Percentiles rank a stretch among this genome's conserved stretches.
Evolutionary conservation across 1,139 yeast species (phyloP).

Genomic region (Nematodospora anomalae): DNA sequence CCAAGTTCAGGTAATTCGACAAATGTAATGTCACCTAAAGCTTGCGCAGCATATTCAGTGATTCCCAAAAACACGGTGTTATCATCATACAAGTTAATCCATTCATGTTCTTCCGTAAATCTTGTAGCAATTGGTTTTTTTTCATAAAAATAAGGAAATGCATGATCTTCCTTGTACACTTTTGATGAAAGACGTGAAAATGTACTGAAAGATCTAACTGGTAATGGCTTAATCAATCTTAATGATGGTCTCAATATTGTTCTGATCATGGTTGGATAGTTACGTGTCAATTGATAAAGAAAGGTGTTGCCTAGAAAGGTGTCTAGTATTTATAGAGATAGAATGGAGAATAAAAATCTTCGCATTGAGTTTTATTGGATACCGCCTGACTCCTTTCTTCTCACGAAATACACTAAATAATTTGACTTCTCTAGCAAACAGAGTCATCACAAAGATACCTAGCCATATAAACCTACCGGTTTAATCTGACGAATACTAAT

Average conservation of each 20-base stretch:
- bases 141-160: slow-evolving; percentile 45
- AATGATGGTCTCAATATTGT: slow-evolving; percentile 15
- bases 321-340: neutral
- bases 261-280: slow-evolving; percentile 12
- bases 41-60: slow-evolving; percentile 93
- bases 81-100: slow-evolving; percentile 86
- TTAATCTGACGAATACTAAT: neutral
- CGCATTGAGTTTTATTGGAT: neutral
- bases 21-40: slow-evolving; percentile 96
- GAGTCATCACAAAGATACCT: no score
- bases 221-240: slow-evolving; percentile 6
- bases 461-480: neutral
- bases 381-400: neutral
- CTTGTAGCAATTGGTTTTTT: slow-evolving; percentile 55
- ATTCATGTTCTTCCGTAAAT: slow-evolving; percentile 92
- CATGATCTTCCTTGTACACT: slow-evolving; percentile 53
- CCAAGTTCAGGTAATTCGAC: slow-evolving; percentile 87
- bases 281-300: neutral
- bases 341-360: neutral
- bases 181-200: slow-evolving; percentile 22
- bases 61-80: slow-evolving; percentile 86
- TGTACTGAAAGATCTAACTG: slow-evolving; percentile 9
- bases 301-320: neutral
- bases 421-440: neutral
- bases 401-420: no score